Conservation (phyloP, 176 grass and related monocot species). For the Rhynchospora pubera region DNA sequence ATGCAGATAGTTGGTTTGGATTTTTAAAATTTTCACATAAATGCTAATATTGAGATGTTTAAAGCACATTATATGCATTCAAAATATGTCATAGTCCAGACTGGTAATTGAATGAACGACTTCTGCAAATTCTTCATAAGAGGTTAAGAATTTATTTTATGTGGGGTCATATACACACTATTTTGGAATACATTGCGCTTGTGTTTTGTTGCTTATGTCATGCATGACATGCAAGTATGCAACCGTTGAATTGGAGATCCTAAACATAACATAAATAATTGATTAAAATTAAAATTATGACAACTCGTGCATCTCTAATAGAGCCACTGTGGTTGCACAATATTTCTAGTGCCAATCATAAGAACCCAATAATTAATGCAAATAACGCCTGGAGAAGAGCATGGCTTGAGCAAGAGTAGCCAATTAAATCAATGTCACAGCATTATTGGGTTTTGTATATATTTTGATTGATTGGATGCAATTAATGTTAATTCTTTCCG, state of each 20-base stretch:
- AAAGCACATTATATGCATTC: too few relatives aligned
- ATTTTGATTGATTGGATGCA: neutral
- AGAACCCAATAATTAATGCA: slow-evolving; percentile 19
- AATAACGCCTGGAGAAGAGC: slow-evolving; percentile 26
- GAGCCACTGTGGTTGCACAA: neutral
- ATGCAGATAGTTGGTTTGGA: too few relatives aligned
- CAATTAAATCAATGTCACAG: neutral
- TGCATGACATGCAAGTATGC: too few relatives aligned
- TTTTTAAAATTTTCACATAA: too few relatives aligned
- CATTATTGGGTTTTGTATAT: neutral
- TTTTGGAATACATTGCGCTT: neutral
- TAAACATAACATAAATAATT: neutral
- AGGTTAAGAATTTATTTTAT: too few relatives aligned
- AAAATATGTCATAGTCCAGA: too few relatives aligned
- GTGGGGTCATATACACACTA: neutral
- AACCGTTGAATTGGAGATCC: neutral
- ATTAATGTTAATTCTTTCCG: neutral
- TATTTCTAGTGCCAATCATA: slow-evolving; percentile 25
- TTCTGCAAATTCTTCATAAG: neutral
- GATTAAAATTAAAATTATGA: neutral
- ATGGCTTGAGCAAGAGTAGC: neutral
- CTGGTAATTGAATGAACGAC: neutral
- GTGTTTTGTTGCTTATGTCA: too few relatives aligned
- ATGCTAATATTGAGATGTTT: too few relatives aligned
- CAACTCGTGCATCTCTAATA: neutral